Conservation (phyloP, 2,329 filamentous ascomycete species). For the Xylariales sp. region DNA sequence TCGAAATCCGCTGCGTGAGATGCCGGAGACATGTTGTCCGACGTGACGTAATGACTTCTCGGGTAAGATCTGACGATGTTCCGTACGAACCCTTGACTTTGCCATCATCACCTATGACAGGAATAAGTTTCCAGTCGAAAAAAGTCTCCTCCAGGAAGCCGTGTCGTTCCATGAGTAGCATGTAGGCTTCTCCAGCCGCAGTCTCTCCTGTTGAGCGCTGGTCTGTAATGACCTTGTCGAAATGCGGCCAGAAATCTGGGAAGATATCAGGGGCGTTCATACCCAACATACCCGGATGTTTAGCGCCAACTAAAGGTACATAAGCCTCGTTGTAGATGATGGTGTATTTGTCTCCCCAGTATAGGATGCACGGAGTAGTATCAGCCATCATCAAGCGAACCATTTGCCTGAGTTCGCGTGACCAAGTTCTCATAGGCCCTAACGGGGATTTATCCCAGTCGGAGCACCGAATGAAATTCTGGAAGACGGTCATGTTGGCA, state of each 20-base stretch:
- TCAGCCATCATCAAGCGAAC: constrained; percentile 31
- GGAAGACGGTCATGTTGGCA: constrained; percentile 15
- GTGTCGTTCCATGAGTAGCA: constrained; percentile 26
- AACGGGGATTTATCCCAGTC: constrained; percentile 38
- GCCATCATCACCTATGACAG: constrained; percentile 32
- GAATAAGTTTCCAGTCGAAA: constrained; percentile 38
- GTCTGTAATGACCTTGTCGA: constrained; percentile 23
- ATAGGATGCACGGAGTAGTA: constrained; percentile 28
- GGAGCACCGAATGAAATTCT: constrained; percentile 25
- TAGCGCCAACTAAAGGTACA: constrained; percentile 24
- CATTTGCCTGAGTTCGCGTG: constrained; percentile 32
- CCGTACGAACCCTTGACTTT: constrained; percentile 25
- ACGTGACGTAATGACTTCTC: constrained; percentile 29
- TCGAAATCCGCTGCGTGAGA: constrained; percentile 27
- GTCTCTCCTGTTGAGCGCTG: constrained; percentile 21
- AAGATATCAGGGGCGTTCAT: constrained; percentile 34
- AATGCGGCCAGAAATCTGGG: constrained; percentile 28
- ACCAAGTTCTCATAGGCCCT: constrained; percentile 35
- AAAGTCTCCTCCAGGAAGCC: constrained; percentile 34
- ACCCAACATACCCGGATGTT: constrained; percentile 30
- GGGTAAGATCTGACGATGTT: constrained; percentile 22
- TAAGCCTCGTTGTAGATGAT: constrained; percentile 34
- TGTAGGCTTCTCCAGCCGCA: constrained; percentile 19
- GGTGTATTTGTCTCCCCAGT: constrained; percentile 27
- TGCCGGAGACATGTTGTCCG: constrained; percentile 34